phyloP scores from a whole-genome alignment of 2,329 filamentous ascomycete species.

The Colletotrichum filicis region DNA sequence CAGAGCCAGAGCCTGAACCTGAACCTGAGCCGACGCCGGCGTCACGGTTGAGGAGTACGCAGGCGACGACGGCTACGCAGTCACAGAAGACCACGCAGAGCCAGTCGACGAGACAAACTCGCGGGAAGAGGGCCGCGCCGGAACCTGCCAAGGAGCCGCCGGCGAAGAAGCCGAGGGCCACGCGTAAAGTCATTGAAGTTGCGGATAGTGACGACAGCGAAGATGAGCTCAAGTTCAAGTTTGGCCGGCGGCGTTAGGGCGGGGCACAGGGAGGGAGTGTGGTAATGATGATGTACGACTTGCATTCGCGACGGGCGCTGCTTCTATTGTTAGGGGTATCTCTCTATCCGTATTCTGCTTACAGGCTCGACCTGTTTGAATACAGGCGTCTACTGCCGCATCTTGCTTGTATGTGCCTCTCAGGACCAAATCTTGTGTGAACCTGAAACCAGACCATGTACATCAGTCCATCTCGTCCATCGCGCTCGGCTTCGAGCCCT shows the following conservation, averaged over 20 bases:
- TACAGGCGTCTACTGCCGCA: neutral
- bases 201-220: slow-evolving; percentile 61
- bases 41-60: neutral
- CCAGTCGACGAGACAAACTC: slow-evolving; percentile 41
- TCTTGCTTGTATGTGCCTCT: neutral
- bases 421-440: neutral
- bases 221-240: slow-evolving; percentile 67
- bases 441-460: neutral
- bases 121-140: slow-evolving; percentile 48
- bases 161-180: slow-evolving; percentile 46
- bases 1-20: neutral
- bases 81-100: slow-evolving; percentile 44
- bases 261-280: neutral
- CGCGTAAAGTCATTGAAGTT: slow-evolving; percentile 47
- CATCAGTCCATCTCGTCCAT: slow-evolving; percentile 72
- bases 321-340: slow-evolving; percentile 45
- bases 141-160: slow-evolving; percentile 43
- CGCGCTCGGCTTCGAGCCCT: slow-evolving; percentile 50
- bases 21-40: slow-evolving; percentile 18
- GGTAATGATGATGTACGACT: slow-evolving; percentile 14
- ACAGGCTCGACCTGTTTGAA: neutral
- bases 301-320: slow-evolving; percentile 7
- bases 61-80: slow-evolving; percentile 38
- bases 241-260: slow-evolving; percentile 59
- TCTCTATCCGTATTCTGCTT: slow-evolving; percentile 38